Evolutionary conservation across 2,329 filamentous ascomycete genomes (phyloP), one percentile per base, ranked within the genome.

Genomic region (Calonectria ilicicola): DNA sequence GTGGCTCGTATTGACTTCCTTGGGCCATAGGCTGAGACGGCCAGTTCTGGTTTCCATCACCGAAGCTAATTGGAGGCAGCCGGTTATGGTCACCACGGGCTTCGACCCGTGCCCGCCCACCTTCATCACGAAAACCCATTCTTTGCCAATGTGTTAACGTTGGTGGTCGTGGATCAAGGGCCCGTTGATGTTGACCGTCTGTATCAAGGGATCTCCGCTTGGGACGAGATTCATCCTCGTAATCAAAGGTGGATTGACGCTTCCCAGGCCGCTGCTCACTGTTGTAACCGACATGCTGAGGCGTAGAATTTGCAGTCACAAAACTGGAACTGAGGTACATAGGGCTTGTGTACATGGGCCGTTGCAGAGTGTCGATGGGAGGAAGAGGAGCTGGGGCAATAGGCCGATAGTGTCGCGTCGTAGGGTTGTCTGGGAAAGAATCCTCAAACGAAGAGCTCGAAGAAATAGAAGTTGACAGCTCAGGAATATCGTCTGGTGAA

Each of bases 61-160:
- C 32, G n/a, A 58, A 58, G 40, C 53, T 40, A 17, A 58, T 58
- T 10, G 53, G 53, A 38, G 53, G 53, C 32, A 58, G 9, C 12
- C 53, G 53, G 15, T 58, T 58, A 40, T 40, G 23, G n/a, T 58
- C 23, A n/a, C 21, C 53, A 15, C 53, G 53, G 35, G n/a, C 29
- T 23, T 58, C 53, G 21, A 19, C n/a, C 21, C 53, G 53, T 10
- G 32, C 58, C 8, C 26, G 32, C 14, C 17, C 32, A 29, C 19
- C 53, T 40, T 68, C 66, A n/a, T 69, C 66, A 15, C 56, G 66
- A 58, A 72, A 72, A 9, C 65, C 69, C 69, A 67, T 70, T 5
- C 53, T 63, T 26, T 70, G 63, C 69, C 69, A 72, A 32, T 67
- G 69, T 2, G 46, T 58, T 19, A 58, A 26, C 9, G 32, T 19